Percentiles rank a stretch among this genome's conserved stretches.
Conservation (phyloP, 176 grass and related monocot species). For the Aegilops sharonensis region DNA sequence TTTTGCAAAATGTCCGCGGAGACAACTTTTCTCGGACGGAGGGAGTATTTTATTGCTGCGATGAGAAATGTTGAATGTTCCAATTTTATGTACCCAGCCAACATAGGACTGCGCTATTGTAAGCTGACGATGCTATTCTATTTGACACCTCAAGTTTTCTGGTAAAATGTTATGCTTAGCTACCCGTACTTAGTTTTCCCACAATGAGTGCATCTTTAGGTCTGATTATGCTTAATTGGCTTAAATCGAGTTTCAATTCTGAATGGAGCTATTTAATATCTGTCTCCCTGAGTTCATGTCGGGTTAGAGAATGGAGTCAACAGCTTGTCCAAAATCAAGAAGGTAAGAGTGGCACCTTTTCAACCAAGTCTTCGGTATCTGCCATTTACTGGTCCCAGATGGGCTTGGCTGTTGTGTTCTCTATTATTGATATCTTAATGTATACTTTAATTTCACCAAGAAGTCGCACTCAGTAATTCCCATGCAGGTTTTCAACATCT, state of each 20-base stretch:
- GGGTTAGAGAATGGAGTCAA: background rate
- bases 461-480: slow-evolving; percentile 5
- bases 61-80: slow-evolving; percentile 7
- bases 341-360: background rate
- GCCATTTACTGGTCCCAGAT: slow-evolving; percentile 1
- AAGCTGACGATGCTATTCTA: background rate
- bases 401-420: slow-evolving; percentile 1
- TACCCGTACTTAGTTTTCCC: background rate
- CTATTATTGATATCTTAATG: background rate
- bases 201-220: background rate
- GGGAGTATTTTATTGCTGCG: background rate
- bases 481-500: background rate
- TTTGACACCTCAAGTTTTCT: slow-evolving; percentile 2
- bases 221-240: background rate
- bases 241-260: background rate
- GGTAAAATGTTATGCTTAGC: background rate
- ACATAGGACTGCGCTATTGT: background rate
- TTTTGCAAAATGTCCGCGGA: too few relatives aligned
- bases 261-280: background rate
- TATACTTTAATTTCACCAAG: slow-evolving; percentile 16
- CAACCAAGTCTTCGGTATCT: background rate
- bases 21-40: too few relatives aligned
- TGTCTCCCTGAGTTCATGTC: background rate
- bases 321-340: slow-evolving; percentile 5
- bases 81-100: background rate